Conservation (phyloP, 2,329 filamentous ascomycete genomes). For the Ceratocystis diversiconidia region DNA sequence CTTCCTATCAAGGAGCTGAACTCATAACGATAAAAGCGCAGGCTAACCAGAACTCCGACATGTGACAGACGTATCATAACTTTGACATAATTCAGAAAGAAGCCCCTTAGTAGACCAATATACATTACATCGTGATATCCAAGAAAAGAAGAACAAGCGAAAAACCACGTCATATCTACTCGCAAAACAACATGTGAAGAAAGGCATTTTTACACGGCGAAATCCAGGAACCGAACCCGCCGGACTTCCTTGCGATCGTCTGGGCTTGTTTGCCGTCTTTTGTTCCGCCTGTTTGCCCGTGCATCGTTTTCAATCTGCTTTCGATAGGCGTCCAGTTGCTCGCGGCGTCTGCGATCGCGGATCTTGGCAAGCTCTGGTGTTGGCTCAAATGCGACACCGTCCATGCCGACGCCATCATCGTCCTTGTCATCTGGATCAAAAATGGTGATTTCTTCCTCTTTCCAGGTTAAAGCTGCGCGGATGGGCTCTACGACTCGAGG, state of each 20-base stretch:
- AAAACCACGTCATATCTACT: neutral
- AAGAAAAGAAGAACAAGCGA: neutral
- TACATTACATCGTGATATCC: neutral
- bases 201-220: neutral
- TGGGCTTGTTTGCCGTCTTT: slow-evolving; percentile 10
- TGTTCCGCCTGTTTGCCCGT: slow-evolving; percentile 27
- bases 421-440: slow-evolving; percentile 51
- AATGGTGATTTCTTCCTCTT: slow-evolving; percentile 53
- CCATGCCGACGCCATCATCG: slow-evolving; percentile 53
- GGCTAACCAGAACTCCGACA: neutral
- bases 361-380: slow-evolving; percentile 46
- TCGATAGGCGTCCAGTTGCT: slow-evolving; percentile 49
- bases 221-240: slow-evolving; percentile 15
- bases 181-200: neutral
- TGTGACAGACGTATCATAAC: neutral
- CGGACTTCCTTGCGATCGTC: slow-evolving; percentile 7
- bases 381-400: slow-evolving; percentile 53
- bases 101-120: neutral
- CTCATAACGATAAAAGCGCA: neutral
- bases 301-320: slow-evolving; percentile 48
- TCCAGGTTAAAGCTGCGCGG: slow-evolving; percentile 49
- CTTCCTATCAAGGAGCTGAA: neutral
- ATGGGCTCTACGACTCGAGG: slow-evolving; percentile 36
- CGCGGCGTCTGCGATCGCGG: slow-evolving; percentile 40
- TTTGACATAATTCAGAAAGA: neutral